Conservation (phyloP, 108 stramenopile species). For the Nitzschia sp. region DNA sequence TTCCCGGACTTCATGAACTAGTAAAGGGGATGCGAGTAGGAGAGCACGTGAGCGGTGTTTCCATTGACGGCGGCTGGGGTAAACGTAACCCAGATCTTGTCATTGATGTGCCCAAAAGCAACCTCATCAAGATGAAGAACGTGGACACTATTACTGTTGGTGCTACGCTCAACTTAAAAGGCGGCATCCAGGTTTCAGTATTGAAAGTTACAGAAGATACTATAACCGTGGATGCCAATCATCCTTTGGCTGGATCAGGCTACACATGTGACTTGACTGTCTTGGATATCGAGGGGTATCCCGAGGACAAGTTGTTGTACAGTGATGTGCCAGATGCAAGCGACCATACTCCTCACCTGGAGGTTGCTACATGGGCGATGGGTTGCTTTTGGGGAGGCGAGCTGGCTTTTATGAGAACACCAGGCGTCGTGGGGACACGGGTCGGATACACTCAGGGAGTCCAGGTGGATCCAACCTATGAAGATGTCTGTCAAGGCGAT, state of each 20-base stretch:
- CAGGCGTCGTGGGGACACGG: conserved; percentile 76
- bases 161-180: conserved; percentile 39
- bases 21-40: conserved; percentile 49
- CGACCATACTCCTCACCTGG: conserved; percentile 29
- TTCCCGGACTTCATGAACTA: conserved; percentile 68
- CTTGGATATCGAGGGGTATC: conserved; percentile 43
- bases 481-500: conserved; percentile 76
- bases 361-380: conserved; percentile 74
- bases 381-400: conserved; percentile 92
- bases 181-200: conserved; percentile 52
- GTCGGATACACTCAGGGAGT: conserved; percentile 89
- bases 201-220: conserved; percentile 32
- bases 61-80: conserved; percentile 77
- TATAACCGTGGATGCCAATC: conserved; percentile 80
- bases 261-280: conserved; percentile 59
- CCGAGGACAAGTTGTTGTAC: conserved; percentile 12
- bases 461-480: conserved; percentile 66
- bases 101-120: conserved; percentile 42
- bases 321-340: not conserved
- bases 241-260: conserved; percentile 64
- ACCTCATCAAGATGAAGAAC: conserved; percentile 21
- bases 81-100: conserved; percentile 47
- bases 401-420: conserved; percentile 77
- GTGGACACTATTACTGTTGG: conserved; percentile 40
- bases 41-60: conserved; percentile 38